Base-by-base conservation (phyloP, 441 rosid genomes). In the Euphorbia schlechtendalii region DNA sequence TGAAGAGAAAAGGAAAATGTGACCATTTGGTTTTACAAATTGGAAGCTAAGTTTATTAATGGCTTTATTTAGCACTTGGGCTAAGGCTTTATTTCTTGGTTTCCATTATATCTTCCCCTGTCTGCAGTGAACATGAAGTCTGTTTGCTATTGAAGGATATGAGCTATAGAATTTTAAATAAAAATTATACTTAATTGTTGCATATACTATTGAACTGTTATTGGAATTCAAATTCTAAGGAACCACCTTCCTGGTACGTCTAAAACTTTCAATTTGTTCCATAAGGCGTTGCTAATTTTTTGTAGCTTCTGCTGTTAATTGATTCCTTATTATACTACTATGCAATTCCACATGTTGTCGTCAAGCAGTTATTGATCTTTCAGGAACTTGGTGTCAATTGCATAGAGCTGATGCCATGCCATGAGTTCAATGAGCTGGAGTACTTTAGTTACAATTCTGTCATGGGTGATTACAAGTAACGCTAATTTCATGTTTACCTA, bases 311-410 rank as follows among this genome's bases (percentile, higher is more conserved):
- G 41, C 63, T 36, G 41, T 49, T 43, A 7, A 38, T 36, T 12
- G 48, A 38, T 21, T 27, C 22, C 61, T 6, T 15, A 24, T 56
- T 49, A 9, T 60, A 40, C 5, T 4, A 67, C 30, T 28, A 18
- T 58, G 30, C 60, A 59, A 66, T 63, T 69, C 57, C 27, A 17
- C 34, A 2, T 15, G 12, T 43, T n/a, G 68, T 72, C 51, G 59
- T 63, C 54, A 48, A 15, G 17, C 54, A 53, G 74, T 59, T 75
- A 36, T 59, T 70, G 59, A 45, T 72, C 74, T 77, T 76, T 74
- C 80, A 93, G 98, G 98, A 88, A 67, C 96, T 93, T 76, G 98
- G 98, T 59, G 71, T 93, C 73, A 93, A 90, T 77, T 93, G 98
- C 71, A 83, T 93, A 76, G 98, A 93, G 74, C 69, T 90, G 71